phyloP scores from a whole-genome alignment of 192 early-diverging fungal species.

The Coemansia asiatica region DNA sequence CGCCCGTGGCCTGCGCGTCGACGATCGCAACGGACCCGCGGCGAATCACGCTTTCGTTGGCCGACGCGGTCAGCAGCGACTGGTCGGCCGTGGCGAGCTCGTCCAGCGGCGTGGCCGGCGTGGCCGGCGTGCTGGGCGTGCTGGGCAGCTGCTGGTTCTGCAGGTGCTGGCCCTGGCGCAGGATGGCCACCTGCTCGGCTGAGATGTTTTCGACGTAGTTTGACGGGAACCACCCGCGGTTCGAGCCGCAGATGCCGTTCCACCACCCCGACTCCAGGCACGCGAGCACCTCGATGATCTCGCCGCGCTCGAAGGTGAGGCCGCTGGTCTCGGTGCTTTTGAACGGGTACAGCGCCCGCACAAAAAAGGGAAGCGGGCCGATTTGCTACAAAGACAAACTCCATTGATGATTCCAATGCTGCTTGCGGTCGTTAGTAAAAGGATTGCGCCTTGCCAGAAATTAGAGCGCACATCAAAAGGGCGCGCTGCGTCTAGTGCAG shows the following conservation, averaged over 20 bases:
- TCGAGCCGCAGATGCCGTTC: slow-evolving; percentile 81
- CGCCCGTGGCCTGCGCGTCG: slow-evolving; percentile 42
- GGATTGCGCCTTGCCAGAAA: neutral
- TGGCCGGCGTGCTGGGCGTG: slow-evolving; percentile 3
- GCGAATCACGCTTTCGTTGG: slow-evolving; percentile 58
- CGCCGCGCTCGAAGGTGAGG: slow-evolving; percentile 80
- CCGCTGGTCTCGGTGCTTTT: slow-evolving; percentile 72
- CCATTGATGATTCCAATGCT: too few species aligned
- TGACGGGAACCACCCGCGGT: slow-evolving; percentile 88
- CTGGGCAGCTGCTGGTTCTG: slow-evolving; percentile 22
- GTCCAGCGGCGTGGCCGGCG: slow-evolving; percentile 4
- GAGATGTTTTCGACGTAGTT: slow-evolving; percentile 74
- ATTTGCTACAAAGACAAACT: slow-evolving; percentile 29
- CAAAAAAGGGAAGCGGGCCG: slow-evolving; percentile 49
- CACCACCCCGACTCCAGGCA: slow-evolving; percentile 96
- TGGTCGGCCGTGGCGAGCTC: slow-evolving; percentile 30
- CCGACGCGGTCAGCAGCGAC: slow-evolving; percentile 41
- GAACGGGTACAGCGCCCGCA: slow-evolving; percentile 88
- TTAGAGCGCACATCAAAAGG: neutral
- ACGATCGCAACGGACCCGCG: slow-evolving; percentile 55
- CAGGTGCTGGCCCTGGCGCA: slow-evolving; percentile 39
- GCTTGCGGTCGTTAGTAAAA: too few species aligned
- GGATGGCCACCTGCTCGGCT: slow-evolving; percentile 55
- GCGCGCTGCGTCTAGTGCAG: neutral
- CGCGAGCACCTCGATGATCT: slow-evolving; percentile 86